A percentile compares a stretch with the other conserved stretches of the same genome.
Evolutionary conservation across 495 filamentous ascomycete species (phyloP).

Genomic region (Chlorociboria aeruginascens): DNA sequence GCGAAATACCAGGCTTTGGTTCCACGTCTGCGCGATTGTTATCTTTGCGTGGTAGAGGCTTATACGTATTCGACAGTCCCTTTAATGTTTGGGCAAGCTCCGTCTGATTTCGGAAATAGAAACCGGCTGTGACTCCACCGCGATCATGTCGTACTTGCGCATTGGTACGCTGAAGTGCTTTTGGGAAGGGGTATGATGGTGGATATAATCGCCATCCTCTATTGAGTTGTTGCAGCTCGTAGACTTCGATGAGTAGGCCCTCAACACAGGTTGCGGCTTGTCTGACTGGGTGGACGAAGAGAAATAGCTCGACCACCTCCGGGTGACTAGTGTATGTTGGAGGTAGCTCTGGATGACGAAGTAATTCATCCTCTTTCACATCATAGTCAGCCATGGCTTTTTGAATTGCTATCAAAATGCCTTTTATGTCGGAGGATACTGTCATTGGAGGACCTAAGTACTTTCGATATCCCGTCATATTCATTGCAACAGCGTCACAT

Average conservation of each 20-base stretch:
- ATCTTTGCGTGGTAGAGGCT: constrained; percentile 19
- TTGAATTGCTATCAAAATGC: constrained; percentile 23
- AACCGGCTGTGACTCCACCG: constrained; percentile 41
- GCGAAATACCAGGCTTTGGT: constrained; percentile 15
- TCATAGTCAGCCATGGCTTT: constrained; percentile 25
- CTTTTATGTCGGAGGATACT: constrained; percentile 24
- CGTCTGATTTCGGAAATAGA: constrained; percentile 39
- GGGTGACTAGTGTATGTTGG: constrained; percentile 22
- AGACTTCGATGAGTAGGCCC: constrained; percentile 30
- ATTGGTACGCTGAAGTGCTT: constrained; percentile 39
- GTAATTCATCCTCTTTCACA: constrained; percentile 21
- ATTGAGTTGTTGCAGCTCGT: constrained; percentile 29
- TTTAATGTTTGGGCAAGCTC: constrained; percentile 29
- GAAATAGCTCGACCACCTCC: constrained; percentile 40
- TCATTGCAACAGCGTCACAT: constrained; percentile 36
- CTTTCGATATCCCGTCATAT: constrained; percentile 32
- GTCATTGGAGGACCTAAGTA: constrained; percentile 26
- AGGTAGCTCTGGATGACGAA: constrained; percentile 21
- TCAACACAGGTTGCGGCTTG: constrained; percentile 37
- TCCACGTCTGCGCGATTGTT: constrained; percentile 9
- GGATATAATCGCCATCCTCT: constrained; percentile 28
- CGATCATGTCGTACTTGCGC: constrained; percentile 46
- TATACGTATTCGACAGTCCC: constrained; percentile 21
- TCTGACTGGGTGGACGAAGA: constrained; percentile 42
- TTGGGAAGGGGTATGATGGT: constrained; percentile 39